phyloP scores from a whole-genome alignment of 2,329 filamentous ascomycete species.

The Colletotrichum phormii region DNA sequence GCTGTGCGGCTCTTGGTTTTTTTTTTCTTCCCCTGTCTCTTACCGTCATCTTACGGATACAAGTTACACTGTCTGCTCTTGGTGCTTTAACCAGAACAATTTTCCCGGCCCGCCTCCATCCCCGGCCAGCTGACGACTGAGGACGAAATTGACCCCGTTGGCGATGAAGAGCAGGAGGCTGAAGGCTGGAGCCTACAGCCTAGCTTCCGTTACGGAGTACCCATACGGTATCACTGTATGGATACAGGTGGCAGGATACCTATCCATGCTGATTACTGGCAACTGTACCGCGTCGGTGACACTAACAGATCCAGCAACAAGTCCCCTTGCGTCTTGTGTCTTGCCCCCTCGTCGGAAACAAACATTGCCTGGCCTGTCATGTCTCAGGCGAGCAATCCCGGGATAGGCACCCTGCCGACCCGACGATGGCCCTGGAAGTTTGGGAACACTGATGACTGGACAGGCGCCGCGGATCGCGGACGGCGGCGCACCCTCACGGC shows the following conservation, averaged over 20 bases:
- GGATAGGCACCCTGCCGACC: constrained; percentile 24
- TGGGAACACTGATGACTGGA: neutral
- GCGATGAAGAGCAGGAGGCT: neutral
- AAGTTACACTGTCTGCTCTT: neutral
- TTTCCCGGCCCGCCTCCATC: neutral
- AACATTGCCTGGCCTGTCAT: constrained; percentile 25
- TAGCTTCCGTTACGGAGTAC: neutral
- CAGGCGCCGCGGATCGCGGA: neutral
- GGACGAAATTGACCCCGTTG: neutral
- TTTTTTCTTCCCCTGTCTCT: too few relatives aligned
- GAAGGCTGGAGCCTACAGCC: neutral
- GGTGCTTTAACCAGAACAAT: neutral
- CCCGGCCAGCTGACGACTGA: neutral
- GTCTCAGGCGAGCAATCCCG: constrained; percentile 21
- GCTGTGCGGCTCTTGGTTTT: neutral
- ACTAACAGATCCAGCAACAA: neutral
- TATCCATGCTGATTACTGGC: neutral
- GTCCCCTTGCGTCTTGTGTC: neutral
- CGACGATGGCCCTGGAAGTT: neutral
- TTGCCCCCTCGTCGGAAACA: constrained; percentile 22
- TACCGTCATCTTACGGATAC: neutral
- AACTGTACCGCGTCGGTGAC: neutral
- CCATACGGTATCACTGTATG: too few relatives aligned
- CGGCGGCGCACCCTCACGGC: neutral
- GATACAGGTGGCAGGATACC: neutral